phyloP scores from a whole-genome alignment of 2,329 filamentous ascomycete species.

The Fusarium dimerum region DNA sequence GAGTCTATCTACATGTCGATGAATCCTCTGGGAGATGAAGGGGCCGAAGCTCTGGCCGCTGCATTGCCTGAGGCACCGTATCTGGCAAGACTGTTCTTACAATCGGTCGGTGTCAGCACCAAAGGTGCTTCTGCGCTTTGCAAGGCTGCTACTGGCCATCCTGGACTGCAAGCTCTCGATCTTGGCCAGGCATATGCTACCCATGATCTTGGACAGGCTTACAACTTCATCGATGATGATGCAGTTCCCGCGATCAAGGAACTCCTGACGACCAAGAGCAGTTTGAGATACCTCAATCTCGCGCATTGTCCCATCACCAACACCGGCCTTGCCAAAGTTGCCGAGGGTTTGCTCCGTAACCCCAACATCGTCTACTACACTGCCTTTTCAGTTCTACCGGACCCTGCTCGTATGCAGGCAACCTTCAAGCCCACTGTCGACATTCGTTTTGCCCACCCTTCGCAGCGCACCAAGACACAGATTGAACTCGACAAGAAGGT shows the following conservation, averaged over 20 bases:
- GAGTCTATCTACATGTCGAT: slow-evolving; percentile 40
- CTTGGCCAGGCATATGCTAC: slow-evolving; percentile 50
- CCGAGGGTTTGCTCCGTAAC: slow-evolving; percentile 31
- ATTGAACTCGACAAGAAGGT: slow-evolving; percentile 32
- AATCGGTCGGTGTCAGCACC: slow-evolving; percentile 46
- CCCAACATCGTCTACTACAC: slow-evolving; percentile 39
- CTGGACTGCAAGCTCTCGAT: slow-evolving; percentile 41
- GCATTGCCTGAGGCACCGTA: slow-evolving; percentile 35
- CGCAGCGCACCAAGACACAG: slow-evolving; percentile 24
- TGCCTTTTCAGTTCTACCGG: slow-evolving; percentile 39
- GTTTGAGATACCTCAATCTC: slow-evolving; percentile 45
- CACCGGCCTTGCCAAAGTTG: slow-evolving; percentile 29
- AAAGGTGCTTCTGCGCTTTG: slow-evolving; percentile 41
- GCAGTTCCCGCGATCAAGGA: slow-evolving; percentile 34
- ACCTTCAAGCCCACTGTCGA: slow-evolving; percentile 35
- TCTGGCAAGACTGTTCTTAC: slow-evolving; percentile 40
- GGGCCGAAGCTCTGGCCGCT: slow-evolving; percentile 31
- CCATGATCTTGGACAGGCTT: slow-evolving; percentile 45
- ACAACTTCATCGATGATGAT: slow-evolving; percentile 48
- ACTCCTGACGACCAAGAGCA: slow-evolving; percentile 34
- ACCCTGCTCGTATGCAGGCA: slow-evolving; percentile 17
- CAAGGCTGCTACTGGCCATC: slow-evolving; percentile 36
- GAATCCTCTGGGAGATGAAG: slow-evolving; percentile 40
- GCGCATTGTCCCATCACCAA: slow-evolving; percentile 38
- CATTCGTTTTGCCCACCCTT: slow-evolving; percentile 24